Percentiles rank a stretch among this genome's conserved stretches.
Evolutionary conservation across 2,329 filamentous ascomycete species (phyloP).

Genomic region (Fusarium hostae): DNA sequence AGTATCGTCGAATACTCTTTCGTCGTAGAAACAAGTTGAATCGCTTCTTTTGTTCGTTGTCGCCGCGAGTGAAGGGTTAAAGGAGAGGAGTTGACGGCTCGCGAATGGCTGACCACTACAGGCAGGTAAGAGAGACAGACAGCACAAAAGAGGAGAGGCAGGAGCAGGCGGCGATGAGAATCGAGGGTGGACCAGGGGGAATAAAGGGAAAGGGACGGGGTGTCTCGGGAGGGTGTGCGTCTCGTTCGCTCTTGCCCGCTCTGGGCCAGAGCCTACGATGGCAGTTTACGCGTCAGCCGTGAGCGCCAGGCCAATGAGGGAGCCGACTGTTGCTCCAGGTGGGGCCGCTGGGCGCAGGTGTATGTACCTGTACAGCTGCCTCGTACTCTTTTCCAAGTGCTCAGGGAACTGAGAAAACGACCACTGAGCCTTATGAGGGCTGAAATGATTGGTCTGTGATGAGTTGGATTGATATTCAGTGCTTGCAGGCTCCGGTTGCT

Average conservation of each 20-base stretch:
- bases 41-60: conserved; percentile 22
- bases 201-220: conserved; percentile 50
- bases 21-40: conserved; percentile 9
- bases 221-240: conserved; percentile 49
- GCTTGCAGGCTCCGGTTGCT: conserved; percentile 5
- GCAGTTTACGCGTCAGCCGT: conserved; percentile 54
- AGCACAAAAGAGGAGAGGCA: conserved; percentile 38
- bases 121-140: conserved; percentile 12
- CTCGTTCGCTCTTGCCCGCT: conserved; percentile 42
- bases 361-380: conserved; percentile 42
- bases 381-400: conserved; percentile 28
- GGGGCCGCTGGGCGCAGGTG: conserved; percentile 43
- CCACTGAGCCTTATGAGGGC: conserved; percentile 6
- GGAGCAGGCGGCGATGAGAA: conserved; percentile 43
- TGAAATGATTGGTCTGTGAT: not conserved
- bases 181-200: conserved; percentile 48
- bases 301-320: conserved; percentile 46
- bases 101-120: conserved; percentile 38
- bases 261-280: conserved; percentile 45
- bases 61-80: conserved; percentile 26
- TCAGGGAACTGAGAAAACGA: conserved; percentile 13
- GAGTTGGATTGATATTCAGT: not conserved
- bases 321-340: conserved; percentile 18
- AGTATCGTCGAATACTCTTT: conserved; percentile 20
- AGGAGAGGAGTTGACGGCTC: conserved; percentile 39